These are phyloP conservation scores for Vanrija pseudolonga DNA, from an alignment of 1,284 basidiomycete species.

Conservation along the genomic window DNA sequence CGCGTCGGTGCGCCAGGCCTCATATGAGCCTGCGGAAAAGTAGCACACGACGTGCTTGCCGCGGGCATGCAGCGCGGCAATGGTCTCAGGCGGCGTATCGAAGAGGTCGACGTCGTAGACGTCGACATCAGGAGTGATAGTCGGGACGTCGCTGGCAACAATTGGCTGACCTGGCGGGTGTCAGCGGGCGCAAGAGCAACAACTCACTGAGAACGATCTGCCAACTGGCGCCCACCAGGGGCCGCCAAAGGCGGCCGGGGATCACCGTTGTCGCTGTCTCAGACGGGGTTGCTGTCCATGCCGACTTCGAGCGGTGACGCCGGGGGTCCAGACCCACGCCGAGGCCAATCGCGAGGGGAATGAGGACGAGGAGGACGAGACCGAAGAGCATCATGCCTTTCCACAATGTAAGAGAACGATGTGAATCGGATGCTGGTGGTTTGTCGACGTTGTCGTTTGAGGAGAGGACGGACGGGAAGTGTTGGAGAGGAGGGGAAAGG, in stretches of 20 bases:
- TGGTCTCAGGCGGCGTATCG: constrained; percentile 1
- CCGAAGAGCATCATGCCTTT: constrained; percentile 2
- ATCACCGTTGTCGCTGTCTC: no score
- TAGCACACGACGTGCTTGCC: constrained; percentile 48
- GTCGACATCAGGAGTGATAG: not conserved
- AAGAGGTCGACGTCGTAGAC: constrained; percentile 11
- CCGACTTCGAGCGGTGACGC: no score
- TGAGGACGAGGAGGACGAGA: constrained; percentile 2
- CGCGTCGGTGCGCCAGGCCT: constrained; percentile 16
- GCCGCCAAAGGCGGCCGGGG: not conserved
- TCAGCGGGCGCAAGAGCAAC: not conserved
- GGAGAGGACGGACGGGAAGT: no score
- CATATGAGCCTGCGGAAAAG: constrained; percentile 42
- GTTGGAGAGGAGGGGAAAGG: no score
- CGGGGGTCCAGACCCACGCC: no score
- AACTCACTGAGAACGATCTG: constrained; percentile 6
- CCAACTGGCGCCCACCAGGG: not conserved
- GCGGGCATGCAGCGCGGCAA: constrained; percentile 6
- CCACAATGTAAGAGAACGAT: not conserved
- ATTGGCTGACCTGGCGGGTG: no score
- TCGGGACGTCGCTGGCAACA: not conserved
- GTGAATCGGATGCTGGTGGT: no score
- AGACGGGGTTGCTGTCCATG: no score
- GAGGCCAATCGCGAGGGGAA: constrained; percentile 2
- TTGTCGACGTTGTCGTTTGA: no score